These are phyloP conservation scores for Orychophragmus violaceus DNA, from an alignment of 345 rosid genomes.

Conservation along the genomic window DNA sequence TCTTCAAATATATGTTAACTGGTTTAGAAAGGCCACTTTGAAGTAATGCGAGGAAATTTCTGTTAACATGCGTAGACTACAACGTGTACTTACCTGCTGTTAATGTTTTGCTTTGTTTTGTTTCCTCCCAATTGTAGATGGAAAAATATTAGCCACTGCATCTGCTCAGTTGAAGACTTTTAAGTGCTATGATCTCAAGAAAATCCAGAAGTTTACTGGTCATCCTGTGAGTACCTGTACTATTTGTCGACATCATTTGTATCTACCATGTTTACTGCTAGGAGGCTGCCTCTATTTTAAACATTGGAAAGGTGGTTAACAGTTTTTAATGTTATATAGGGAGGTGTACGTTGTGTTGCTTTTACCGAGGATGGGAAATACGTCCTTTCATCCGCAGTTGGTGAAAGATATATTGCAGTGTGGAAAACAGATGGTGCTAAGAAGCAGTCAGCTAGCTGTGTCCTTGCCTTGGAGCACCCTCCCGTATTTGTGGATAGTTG, in stretches of 20 bases:
- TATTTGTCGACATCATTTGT: background rate
- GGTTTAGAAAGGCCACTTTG: background rate
- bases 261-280: background rate
- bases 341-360: slow-evolving; percentile 65
- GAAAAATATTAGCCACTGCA: slow-evolving; percentile 71
- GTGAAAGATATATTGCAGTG: slow-evolving; percentile 71
- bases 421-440: slow-evolving; percentile 73
- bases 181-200: slow-evolving; percentile 63
- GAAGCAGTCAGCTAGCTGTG: slow-evolving; percentile 82
- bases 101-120: slow-evolving; percentile 7
- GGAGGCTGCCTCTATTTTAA: background rate
- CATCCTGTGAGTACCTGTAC: slow-evolving; percentile 67
- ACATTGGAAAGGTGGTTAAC: background rate
- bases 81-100: slow-evolving; percentile 7
- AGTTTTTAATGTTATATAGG: slow-evolving; percentile 38
- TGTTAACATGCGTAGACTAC: background rate
- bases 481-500: slow-evolving; percentile 70
- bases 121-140: slow-evolving; percentile 41
- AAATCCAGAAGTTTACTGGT: slow-evolving; percentile 84
- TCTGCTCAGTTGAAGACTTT: slow-evolving; percentile 71
- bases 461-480: slow-evolving; percentile 94
- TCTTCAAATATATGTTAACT: background rate
- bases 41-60: background rate
- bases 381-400: slow-evolving; percentile 71
- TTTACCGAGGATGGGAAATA: slow-evolving; percentile 77